Evolutionary conservation across 2,329 filamentous ascomycete species (phyloP).

Genomic region (Samsoniella hepiali): DNA sequence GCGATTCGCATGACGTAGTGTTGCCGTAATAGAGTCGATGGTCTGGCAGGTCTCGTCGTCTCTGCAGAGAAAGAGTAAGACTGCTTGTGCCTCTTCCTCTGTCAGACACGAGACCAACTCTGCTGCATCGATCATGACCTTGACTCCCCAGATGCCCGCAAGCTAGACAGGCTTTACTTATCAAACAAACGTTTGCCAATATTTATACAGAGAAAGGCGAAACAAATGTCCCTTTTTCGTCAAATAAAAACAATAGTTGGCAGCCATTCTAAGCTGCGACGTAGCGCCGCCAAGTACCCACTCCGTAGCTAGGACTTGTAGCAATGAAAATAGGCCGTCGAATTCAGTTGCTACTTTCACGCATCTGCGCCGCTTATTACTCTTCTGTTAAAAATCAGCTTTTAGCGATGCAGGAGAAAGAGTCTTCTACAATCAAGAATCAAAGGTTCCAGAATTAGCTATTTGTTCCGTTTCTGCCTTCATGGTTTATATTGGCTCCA

Average conservation of each 20-base stretch:
- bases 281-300: too few relatives aligned
- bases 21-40: not conserved
- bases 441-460: not conserved
- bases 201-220: too few relatives aligned
- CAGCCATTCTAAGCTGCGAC: too few relatives aligned
- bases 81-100: not conserved
- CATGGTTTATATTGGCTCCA: not conserved
- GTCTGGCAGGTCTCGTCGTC: not conserved
- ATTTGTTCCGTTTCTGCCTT: not conserved
- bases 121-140: not conserved
- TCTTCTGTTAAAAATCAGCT: not conserved
- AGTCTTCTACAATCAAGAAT: not conserved
- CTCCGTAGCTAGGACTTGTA: too few relatives aligned
- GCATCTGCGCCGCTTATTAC: too few relatives aligned
- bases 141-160: not conserved
- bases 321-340: too few relatives aligned
- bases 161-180: not conserved
- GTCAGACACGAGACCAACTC: not conserved
- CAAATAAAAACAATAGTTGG: too few relatives aligned
- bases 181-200: too few relatives aligned
- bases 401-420: not conserved
- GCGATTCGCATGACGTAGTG: not conserved
- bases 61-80: not conserved
- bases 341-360: too few relatives aligned
- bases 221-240: too few relatives aligned